Conservation (phyloP, 805 yeast species). For the Candida lessepsii region DNA sequence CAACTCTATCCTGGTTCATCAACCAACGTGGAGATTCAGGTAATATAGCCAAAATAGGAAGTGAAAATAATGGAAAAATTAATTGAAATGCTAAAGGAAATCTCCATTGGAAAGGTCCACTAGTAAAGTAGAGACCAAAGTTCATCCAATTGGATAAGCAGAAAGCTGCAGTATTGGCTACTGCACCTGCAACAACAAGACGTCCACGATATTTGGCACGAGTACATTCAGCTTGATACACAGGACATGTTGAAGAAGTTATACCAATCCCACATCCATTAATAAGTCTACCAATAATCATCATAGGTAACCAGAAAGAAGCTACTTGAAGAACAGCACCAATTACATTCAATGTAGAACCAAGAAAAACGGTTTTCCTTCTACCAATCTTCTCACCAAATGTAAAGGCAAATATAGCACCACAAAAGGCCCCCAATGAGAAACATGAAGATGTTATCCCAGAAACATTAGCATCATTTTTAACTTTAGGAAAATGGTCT, state of each 20-base stretch:
- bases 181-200: conserved; percentile 42
- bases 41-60: conserved; percentile 23
- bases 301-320: conserved; percentile 53
- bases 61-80: conserved; percentile 33
- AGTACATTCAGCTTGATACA: conserved; percentile 47
- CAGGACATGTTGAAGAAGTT: conserved; percentile 44
- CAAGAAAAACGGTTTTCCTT: conserved; percentile 36
- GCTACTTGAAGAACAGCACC: conserved; percentile 40
- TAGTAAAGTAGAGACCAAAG: conserved; percentile 33
- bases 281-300: conserved; percentile 57
- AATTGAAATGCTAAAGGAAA: conserved; percentile 42
- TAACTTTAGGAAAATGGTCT: conserved; percentile 13
- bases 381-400: conserved; percentile 42
- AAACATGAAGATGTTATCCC: conserved; percentile 21
- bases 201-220: conserved; percentile 44
- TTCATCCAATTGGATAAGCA: conserved; percentile 38
- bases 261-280: conserved; percentile 44
- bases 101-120: conserved; percentile 43
- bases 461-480: conserved; percentile 11
- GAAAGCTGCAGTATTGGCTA: conserved; percentile 39
- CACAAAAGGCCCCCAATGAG: conserved; percentile 52
- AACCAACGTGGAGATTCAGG: conserved; percentile 43
- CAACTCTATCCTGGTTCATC: conserved; percentile 21
- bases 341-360: conserved; percentile 36
- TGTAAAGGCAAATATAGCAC: conserved; percentile 40